A percentile compares a stretch with the other conserved stretches of the same genome.
Conservation (phyloP, 2,329 filamentous ascomycete species). For the Pseudomassariella vexata region DNA sequence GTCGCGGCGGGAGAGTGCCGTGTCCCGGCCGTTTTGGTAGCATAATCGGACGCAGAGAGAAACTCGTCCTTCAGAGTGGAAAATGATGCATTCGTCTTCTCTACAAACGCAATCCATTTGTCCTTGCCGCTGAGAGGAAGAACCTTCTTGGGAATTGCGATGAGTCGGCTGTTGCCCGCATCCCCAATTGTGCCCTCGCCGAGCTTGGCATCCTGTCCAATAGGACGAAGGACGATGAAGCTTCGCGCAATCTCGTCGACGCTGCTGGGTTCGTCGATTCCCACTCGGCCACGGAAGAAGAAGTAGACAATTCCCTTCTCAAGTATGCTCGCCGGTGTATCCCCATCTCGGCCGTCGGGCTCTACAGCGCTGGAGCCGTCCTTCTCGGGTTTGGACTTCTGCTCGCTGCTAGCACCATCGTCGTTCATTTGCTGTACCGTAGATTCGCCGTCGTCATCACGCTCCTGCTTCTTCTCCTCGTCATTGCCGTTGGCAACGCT, state of each 20-base stretch:
- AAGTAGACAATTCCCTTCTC: constrained; percentile 92
- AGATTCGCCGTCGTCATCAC: constrained; percentile 3
- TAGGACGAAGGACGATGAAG: constrained; percentile 73
- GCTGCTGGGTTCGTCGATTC: constrained; percentile 61
- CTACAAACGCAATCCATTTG: constrained; percentile 76
- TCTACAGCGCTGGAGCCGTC: constrained; percentile 20
- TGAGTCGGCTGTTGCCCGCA: constrained; percentile 59
- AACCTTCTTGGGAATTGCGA: constrained; percentile 79
- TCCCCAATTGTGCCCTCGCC: constrained; percentile 42
- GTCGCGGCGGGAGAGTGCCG: constrained; percentile 64
- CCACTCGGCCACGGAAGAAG: constrained; percentile 76
- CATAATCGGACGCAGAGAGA: constrained; percentile 60
- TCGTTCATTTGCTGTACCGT: constrained; percentile 16
- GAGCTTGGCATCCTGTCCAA: constrained; percentile 64
- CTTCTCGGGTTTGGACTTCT: constrained; percentile 16
- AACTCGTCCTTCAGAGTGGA: constrained; percentile 68
- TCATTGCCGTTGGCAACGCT: constrained; percentile 39
- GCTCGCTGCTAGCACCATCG: no score
- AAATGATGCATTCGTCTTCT: constrained; percentile 63
- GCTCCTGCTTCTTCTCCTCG: constrained; percentile 20
- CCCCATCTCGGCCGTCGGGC: constrained; percentile 24
- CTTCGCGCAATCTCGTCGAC: constrained; percentile 70
- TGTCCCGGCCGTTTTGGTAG: constrained; percentile 68
- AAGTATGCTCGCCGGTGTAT: constrained; percentile 51
- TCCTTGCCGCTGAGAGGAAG: constrained; percentile 65